Base-by-base conservation (phyloP, 441 rosid species). In the Jatropha multifida region DNA sequence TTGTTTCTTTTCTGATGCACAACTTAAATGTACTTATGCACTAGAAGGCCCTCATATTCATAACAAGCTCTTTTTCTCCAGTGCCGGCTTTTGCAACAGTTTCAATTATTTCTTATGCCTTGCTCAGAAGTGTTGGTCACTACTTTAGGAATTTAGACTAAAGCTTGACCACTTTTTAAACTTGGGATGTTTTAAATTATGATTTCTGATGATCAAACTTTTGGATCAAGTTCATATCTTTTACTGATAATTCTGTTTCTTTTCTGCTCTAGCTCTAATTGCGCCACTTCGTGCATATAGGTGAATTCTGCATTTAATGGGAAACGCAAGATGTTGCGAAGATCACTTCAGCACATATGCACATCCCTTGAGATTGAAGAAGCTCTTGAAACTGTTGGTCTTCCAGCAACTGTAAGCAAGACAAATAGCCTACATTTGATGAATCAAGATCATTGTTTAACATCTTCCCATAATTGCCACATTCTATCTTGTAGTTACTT, bases 221-320 rank as follows among this genome's bases (percentile, higher is more conserved):
- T 38, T 10, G 14, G 17, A 60, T 64, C 32, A 65, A 44, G 37
- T 42, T 42, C 70, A 23, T 66, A 44, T 44, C 54, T 42, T 40
- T 40, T 18, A 42, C 32, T 11, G 5, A 10, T 8, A 20, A 5
- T 12, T 65, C 66, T 48, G 12, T 48, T 7, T 7, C 7, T 10
- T 11, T n/a, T 66, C 20, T 5, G 67, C 17, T 40, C 11, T 72
- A 10, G 10, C 68, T 8, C 56, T 70, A 52, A 76, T 52, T 26
- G 4, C 59, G 9, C 48, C 32, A 14, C 18, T 46, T 23, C 26
- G 3, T 56, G 68, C 46, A 42, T 76, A 64, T 74, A 94, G 97
- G 97, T 95, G 77, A 88, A 89, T 84, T 91, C 97, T 37, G 98
- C 99, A 74, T 95, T 93, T 74, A 95, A 88, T 67, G 97, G 94